Base-by-base conservation (phyloP, 345 rosid genomes). In the Euclidium syriacum region DNA sequence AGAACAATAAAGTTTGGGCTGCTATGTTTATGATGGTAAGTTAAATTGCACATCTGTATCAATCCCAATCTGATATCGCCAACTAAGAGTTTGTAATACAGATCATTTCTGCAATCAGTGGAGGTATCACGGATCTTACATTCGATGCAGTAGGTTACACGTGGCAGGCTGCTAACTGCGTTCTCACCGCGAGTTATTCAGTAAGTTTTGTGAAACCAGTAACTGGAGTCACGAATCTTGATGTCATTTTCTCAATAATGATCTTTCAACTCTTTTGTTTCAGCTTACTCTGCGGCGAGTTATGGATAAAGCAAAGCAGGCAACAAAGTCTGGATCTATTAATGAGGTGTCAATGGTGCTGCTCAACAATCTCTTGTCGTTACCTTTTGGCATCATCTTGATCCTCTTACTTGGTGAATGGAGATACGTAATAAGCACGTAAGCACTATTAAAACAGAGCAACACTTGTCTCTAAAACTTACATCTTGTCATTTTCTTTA, bases 321-420 rank as follows among this genome's bases (percentile, higher is more conserved):
- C 75, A 9, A 87, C 96, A 17, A 80, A 74, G 67, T 82, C 84
- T 5, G 95, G 95, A 61, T 69, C 85, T 18, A 86, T 92, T 9
- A 89, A 85, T 62, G 96, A 87, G 62, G 73, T 87, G 26, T 83
- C 98, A 50, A 89, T 92, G 98, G 98, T 92, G 81, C 69, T 92
- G 61, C 85, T 92, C 52, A 92, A 92, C 65, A 92, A 92, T 75
- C 64, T 89, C 51, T 43, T 89, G 58, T 92, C 97, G 51, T 66
- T 92, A 16, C 98, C 97, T 56, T 83, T 84, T 15, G 98, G 79
- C 34, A 60, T 85, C 69, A 49, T 82, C 68, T 70, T 81, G 79
- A 80, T 89, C 62, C 47, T 89, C 52, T 41, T 83, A 35, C 80
- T 84, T 11, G 81, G 74, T 4, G 98, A 92, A 81, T 85, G 86